Conservation (phyloP, 2,329 filamentous ascomycete species). For the Chrysosporium keratinophilum region DNA sequence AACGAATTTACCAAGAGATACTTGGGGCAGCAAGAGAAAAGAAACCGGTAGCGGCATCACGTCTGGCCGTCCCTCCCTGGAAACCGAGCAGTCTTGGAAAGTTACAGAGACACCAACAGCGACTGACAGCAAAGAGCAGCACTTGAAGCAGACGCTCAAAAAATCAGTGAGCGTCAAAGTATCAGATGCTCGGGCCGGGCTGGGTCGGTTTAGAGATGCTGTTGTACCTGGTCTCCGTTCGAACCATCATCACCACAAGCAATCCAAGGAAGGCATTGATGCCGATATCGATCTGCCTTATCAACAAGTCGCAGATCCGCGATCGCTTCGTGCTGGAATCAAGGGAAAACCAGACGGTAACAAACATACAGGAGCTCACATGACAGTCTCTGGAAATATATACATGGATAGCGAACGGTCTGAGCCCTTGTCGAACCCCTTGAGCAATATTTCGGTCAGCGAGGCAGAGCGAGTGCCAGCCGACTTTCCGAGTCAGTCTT, state of each 20-base stretch:
- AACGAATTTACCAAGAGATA: constrained; percentile 36
- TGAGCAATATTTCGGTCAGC: background rate
- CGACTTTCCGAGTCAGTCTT: background rate
- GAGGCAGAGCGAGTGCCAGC: background rate
- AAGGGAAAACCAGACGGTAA: background rate
- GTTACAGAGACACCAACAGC: constrained; percentile 21
- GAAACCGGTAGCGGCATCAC: constrained; percentile 30
- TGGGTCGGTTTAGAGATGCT: constrained; percentile 76
- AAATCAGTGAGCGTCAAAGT: constrained; percentile 71
- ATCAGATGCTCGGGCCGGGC: constrained; percentile 68
- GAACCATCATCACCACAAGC: constrained; percentile 28
- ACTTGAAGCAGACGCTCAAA: constrained; percentile 56
- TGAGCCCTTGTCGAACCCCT: background rate
- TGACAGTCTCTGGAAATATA: background rate
- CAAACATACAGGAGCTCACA: background rate
- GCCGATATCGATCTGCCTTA: constrained; percentile 24
- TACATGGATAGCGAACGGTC: background rate
- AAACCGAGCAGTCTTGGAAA: constrained; percentile 26
- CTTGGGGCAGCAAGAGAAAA: constrained; percentile 35
- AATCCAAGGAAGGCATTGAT: constrained; percentile 28
- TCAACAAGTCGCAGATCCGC: constrained; percentile 25
- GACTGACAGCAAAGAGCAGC: constrained; percentile 34
- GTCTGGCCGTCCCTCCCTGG: constrained; percentile 23
- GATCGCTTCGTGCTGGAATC: constrained; percentile 14
- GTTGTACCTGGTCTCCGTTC: constrained; percentile 45